Evolutionary conservation across 805 yeast genomes (phyloP).

Genomic region (Suhomyces emberorum): DNA sequence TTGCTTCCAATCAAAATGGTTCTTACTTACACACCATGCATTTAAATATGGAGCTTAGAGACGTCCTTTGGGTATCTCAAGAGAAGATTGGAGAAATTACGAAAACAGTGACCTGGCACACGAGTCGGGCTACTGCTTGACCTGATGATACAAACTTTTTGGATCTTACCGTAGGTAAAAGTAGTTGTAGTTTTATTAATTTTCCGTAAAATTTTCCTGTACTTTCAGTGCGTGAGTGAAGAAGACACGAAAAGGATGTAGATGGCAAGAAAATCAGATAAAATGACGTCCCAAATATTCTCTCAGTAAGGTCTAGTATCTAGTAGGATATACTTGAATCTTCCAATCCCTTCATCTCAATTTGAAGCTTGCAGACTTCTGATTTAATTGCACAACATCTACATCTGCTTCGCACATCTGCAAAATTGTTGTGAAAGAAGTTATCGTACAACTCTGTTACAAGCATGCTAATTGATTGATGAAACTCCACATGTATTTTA

Average conservation of each 20-base stretch:
- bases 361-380: no score
- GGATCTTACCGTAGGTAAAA: neutral
- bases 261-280: neutral
- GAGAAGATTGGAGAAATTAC: neutral
- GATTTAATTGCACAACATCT: no score
- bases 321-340: no score
- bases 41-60: slow-evolving; percentile 1
- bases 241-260: neutral
- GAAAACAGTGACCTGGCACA: neutral
- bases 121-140: neutral
- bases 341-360: no score
- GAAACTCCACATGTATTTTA: no score
- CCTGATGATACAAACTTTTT: neutral
- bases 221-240: neutral
- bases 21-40: neutral
- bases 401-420: neutral
- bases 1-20: neutral
- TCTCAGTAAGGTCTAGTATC: neutral
- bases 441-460: neutral
- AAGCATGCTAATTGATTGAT: no score
- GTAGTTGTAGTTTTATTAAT: neutral
- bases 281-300: neutral
- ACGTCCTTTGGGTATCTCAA: neutral
- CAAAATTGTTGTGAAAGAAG: neutral
- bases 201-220: neutral